These are phyloP conservation scores for Chlamydomonas sphaeroides DNA, from an alignment of 139 green algal genomes.

Conservation along the genomic window DNA sequence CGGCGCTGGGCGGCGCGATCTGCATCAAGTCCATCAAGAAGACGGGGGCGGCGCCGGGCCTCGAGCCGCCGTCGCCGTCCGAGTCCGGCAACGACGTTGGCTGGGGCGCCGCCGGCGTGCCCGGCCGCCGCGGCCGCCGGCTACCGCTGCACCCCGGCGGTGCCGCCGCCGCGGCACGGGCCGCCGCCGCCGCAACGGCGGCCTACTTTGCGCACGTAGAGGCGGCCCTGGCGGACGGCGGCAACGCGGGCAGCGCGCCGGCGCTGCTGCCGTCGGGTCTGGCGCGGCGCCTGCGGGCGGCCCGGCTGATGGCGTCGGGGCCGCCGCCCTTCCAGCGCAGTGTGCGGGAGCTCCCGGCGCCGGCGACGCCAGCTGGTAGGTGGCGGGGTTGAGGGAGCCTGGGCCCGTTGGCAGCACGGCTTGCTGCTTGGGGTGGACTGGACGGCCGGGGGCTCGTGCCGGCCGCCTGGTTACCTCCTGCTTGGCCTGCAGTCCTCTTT, in stretches of 20 bases:
- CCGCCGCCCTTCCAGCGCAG: slow-evolving; percentile 39
- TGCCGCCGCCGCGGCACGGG: neutral
- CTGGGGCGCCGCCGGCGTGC: neutral
- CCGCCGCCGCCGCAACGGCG: slow-evolving; percentile 9
- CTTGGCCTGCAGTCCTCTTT: too few species aligned
- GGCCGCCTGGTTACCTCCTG: too few species aligned
- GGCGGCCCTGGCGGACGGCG: slow-evolving; percentile 8
- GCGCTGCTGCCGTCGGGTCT: slow-evolving; percentile 31
- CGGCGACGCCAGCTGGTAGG: slow-evolving; percentile 25
- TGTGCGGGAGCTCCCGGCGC: neutral
- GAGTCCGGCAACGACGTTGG: neutral
- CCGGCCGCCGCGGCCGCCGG: slow-evolving; percentile 23
- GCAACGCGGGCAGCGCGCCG: neutral
- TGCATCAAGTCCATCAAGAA: slow-evolving; percentile 11
- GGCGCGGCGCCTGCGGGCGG: slow-evolving; percentile 13
- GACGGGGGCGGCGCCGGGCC: neutral
- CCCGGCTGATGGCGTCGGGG: slow-evolving; percentile 21
- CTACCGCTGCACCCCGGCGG: neutral
- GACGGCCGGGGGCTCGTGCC: too few species aligned
- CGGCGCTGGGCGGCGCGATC: neutral
- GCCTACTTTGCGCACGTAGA: slow-evolving; percentile 23
- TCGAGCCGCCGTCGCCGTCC: neutral
- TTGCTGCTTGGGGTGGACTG: too few species aligned
- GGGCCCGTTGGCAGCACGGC: too few species aligned
- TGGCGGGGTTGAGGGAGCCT: too few species aligned